Conservation (phyloP, 805 yeast species). For the Saturnispora silvae region DNA sequence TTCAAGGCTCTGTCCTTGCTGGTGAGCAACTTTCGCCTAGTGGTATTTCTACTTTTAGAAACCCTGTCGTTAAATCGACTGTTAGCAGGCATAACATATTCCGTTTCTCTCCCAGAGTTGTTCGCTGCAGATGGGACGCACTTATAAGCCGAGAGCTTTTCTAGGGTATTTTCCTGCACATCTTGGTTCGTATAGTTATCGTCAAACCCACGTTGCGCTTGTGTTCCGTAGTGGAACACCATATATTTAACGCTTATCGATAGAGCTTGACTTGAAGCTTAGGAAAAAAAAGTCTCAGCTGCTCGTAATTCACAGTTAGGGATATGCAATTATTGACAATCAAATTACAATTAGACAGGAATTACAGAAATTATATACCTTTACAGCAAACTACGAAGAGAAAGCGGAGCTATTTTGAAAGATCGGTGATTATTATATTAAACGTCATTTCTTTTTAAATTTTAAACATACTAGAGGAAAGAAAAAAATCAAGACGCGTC, state of each 20-base stretch:
- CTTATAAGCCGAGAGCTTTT: background rate
- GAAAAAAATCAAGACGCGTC: no score
- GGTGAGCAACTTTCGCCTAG: background rate
- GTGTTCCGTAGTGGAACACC: conserved; percentile 1
- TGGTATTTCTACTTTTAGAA: background rate
- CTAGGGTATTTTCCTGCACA: background rate
- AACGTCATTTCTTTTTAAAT: no score
- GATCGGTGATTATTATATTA: no score
- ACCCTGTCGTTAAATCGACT: conserved; percentile 2
- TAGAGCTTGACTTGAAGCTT: background rate
- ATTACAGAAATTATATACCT: no score
- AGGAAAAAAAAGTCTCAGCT: no score
- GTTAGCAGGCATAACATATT: background rate
- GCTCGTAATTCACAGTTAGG: no score
- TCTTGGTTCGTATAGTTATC: background rate
- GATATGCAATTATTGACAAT: no score
- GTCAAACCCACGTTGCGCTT: conserved; percentile 5
- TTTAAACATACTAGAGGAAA: no score
- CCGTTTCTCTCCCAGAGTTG: background rate
- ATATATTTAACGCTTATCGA: background rate
- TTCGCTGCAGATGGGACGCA: background rate
- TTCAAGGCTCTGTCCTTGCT: background rate
- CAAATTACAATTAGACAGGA: no score
- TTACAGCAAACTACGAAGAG: no score
- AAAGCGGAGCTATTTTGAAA: no score